Evolutionary conservation across 2,329 filamentous ascomycete genomes (phyloP).

Genomic region (Colletotrichum sp.): DNA sequence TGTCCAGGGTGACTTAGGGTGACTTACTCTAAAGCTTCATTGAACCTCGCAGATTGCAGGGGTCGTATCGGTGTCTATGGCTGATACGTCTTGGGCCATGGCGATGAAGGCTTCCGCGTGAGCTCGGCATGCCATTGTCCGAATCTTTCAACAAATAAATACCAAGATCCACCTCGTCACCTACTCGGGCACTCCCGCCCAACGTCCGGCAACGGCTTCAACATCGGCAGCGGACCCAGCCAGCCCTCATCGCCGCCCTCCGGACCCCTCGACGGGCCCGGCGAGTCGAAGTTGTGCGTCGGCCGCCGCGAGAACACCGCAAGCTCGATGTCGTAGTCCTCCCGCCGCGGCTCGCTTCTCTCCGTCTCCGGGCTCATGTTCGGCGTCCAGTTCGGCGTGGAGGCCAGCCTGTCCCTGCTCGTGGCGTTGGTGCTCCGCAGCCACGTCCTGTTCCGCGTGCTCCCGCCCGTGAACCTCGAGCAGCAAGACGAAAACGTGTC

Average conservation of each 20-base stretch:
- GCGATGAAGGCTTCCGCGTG: background rate
- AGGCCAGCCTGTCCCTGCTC: background rate
- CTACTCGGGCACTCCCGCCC: background rate
- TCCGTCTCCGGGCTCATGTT: background rate
- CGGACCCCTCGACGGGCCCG: background rate
- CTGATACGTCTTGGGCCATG: background rate
- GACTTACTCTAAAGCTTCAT: background rate
- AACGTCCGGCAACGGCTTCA: background rate
- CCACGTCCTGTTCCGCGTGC: background rate
- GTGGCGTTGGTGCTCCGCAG: background rate
- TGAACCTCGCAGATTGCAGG: background rate
- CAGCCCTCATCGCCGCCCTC: background rate
- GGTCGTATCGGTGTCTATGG: background rate
- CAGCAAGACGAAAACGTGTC: background rate
- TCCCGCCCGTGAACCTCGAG: background rate
- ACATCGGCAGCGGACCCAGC: background rate
- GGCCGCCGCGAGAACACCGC: background rate
- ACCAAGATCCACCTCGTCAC: background rate
- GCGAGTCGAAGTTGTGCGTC: background rate
- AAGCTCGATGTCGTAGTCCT: constrained; percentile 11
- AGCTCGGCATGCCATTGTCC: background rate
- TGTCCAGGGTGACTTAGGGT: background rate
- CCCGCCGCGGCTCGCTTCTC: background rate
- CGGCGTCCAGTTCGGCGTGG: background rate
- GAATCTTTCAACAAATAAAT: background rate